Base-by-base conservation (phyloP, 1,284 basidiomycete species). In the Moesziomyces globuligerus region DNA sequence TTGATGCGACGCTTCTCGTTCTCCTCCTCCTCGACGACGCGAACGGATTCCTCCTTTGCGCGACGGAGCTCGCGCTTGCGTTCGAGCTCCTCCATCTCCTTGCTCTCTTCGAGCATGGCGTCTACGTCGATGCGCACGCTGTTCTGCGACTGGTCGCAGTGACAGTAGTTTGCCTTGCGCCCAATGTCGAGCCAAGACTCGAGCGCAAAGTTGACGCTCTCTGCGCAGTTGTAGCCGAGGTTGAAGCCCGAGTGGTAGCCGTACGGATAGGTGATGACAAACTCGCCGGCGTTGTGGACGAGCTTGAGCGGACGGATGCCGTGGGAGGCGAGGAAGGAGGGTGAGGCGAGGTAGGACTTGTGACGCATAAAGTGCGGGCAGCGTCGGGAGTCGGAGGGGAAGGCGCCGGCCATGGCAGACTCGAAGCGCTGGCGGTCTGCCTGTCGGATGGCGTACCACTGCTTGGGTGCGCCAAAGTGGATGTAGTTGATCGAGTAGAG, bases 401-500 rank as follows among this genome's bases (percentile, higher is more conserved):
- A 82, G 17, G 78, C 73, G 17, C 68, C 69, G 3, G 75, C 74
- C 73, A 82, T 79, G 32, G 76, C 73, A n/a, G 74, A 76, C 58
- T 82, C 80, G 67, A 82, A 82, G 15, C 80, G 74, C 53, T 73
- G 54, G 85, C 84, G 5, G 91, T 90, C 72, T 90, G 88, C 28
- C 86, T 98, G 95, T 8, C 94, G 94, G 28, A 98, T 88, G 0
- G 94, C 90, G 83, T 98, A 98, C 95, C 96, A 99, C 81, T 92
- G 86, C 78, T 88, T 98, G 1, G 94, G 94, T 0, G 95, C 94
- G 3, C 95, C 95, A 80, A 98, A 98, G 83, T 99, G 95, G 65
- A 99, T 94, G 81, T 96, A 98, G 83, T 98, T 98, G 85, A 98
- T 98, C 53, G 93, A 95, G 84, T 95, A 96, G 3, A 98, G 86